These are phyloP conservation scores for Sclerotiophoma versabilis DNA, from an alignment of 2,329 filamentous ascomycete genomes.

Conservation along the genomic window DNA sequence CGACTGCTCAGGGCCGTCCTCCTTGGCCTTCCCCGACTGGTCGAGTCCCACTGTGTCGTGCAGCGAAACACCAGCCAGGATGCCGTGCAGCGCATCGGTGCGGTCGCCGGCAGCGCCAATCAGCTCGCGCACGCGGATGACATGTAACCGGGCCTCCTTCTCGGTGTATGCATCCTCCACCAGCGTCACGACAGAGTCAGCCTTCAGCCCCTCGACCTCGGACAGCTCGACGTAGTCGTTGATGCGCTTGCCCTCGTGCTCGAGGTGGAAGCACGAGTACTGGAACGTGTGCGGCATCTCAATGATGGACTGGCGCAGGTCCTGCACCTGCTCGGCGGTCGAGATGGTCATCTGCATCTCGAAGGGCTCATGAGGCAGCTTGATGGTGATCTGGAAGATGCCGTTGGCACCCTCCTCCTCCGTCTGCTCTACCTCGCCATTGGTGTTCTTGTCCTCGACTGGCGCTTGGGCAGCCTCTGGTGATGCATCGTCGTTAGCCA, in stretches of 20 bases:
- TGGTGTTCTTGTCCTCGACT: constrained; percentile 30
- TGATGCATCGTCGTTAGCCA: constrained; percentile 30
- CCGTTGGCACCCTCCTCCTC: constrained; percentile 40
- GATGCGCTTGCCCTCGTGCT: constrained; percentile 85
- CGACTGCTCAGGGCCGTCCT: constrained; percentile 45
- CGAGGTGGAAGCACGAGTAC: constrained; percentile 98
- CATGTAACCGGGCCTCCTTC: constrained; percentile 95
- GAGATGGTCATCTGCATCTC: constrained; percentile 90
- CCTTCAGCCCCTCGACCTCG: constrained; percentile 80
- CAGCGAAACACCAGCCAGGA: constrained; percentile 83
- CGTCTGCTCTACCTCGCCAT: constrained; percentile 29
- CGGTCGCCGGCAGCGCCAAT: constrained; percentile 91
- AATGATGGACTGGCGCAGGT: constrained; percentile 95
- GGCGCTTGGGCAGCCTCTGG: constrained; percentile 39
- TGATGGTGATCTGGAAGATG: constrained; percentile 76
- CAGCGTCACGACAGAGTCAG: constrained; percentile 79
- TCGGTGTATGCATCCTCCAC: constrained; percentile 97
- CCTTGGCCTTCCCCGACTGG: constrained; percentile 35
- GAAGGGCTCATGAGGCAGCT: constrained; percentile 79
- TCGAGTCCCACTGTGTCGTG: constrained; percentile 75
- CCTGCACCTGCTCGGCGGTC: constrained; percentile 93
- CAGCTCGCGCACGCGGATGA: constrained; percentile 88
- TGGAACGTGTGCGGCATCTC: constrained; percentile 92
- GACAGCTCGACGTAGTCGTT: constrained; percentile 95
- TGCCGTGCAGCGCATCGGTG: constrained; percentile 84